Evolutionary conservation across 345 rosid genomes (phyloP).

Genomic region (Nasturtium officinale): DNA sequence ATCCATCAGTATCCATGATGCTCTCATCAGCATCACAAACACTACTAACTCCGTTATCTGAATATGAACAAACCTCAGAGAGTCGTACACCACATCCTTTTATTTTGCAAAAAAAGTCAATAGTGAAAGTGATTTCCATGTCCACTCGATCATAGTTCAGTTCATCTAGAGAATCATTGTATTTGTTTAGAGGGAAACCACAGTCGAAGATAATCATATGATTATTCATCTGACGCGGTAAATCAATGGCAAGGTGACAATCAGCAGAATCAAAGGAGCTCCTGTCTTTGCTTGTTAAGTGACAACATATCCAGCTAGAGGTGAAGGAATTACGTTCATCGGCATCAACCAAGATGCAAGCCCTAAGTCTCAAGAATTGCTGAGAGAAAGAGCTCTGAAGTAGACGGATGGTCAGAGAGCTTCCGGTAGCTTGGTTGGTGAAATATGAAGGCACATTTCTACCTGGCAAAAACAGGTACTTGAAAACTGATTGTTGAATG

Average conservation of each 20-base stretch:
- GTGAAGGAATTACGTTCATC: background rate
- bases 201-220: slow-evolving; percentile 4
- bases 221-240: background rate
- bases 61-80: background rate
- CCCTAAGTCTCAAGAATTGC: background rate
- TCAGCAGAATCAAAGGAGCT: background rate
- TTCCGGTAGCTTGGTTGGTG: background rate
- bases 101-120: background rate
- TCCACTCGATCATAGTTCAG: background rate
- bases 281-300: background rate
- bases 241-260: slow-evolving; percentile 8
- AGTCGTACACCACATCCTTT: background rate
- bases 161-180: background rate
- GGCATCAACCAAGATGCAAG: background rate
- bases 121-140: background rate
- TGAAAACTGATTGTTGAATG: slow-evolving; percentile 4
- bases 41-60: background rate
- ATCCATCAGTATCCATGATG: background rate
- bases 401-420: background rate
- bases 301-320: slow-evolving; percentile 8
- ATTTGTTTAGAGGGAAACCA: background rate
- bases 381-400: background rate
- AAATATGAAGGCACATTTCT: slow-evolving; percentile 5
- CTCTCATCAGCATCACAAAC: background rate
- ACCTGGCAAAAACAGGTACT: background rate